Base-by-base conservation (phyloP, 2,329 filamentous ascomycete species). In the Arthroderma sp. region DNA sequence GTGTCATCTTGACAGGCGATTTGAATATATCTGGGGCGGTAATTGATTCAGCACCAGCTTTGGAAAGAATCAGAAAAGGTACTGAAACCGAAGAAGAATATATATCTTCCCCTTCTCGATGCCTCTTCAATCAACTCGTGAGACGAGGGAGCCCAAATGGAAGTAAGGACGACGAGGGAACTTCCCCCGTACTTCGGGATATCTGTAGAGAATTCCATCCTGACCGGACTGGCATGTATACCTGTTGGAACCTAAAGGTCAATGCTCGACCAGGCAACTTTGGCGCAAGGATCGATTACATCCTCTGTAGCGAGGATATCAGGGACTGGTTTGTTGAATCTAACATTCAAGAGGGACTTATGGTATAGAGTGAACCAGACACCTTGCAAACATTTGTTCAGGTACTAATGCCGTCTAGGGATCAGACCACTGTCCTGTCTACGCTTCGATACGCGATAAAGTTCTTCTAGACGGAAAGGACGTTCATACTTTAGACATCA, bases 191-290 rank as follows among this genome's bases (percentile, higher is more conserved):
- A 1, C 74, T 97, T 41, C 88, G 86, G 80, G 93, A 98, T 72
- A 76, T 94, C 17, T 91, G 87, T 64, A 81, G 93, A 53, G 81
- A 80, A 25, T 94, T 91, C 66, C 87, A 96, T 66, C 86, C 88
- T 0, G 73, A 76, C n/a, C 80, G 93, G 39, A 77, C 78, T 61
- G 89, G 89, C 60, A 97, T 98, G 93, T 97, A 89, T 70, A 97
- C 93, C 0, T 95, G 91, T 70, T 97, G 91, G 91, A 90, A 97
- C 62, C 91, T 88, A 54, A 91, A 87, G 69, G 87, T 90, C 67
- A 97, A 97, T 70, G 88, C 88, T n/a, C 80, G 93, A n/a, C 91
- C 91, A 2, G 90, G 88, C 2, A 97, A 97, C 68, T 94, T 86
- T 70, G 93, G 93, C 4, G 86, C 88, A 56, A 82, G 93, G 37